phyloP scores from a whole-genome alignment of 2,329 filamentous ascomycete species.

The Daldinia sp. region DNA sequence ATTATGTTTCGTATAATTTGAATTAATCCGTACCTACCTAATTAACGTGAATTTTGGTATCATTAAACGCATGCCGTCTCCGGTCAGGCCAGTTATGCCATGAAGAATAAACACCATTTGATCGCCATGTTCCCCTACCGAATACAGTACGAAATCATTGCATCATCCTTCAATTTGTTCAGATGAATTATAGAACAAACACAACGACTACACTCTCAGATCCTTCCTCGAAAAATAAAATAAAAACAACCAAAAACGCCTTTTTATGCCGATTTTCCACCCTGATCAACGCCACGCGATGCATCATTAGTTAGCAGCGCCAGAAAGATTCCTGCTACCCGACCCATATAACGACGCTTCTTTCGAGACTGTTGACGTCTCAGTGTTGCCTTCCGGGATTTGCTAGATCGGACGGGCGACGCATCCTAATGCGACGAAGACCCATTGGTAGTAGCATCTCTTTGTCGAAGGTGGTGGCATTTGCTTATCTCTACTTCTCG shows the following conservation, averaged over 20 bases:
- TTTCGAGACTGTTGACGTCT: background rate
- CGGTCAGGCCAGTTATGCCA: background rate
- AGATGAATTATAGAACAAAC: background rate
- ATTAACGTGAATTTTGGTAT: constrained; percentile 1
- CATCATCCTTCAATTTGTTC: background rate
- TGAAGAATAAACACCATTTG: background rate
- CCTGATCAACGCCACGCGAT: constrained; percentile 25
- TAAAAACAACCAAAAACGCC: constrained; percentile 2
- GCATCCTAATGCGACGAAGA: constrained; percentile 35
- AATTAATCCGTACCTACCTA: background rate
- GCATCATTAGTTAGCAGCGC: constrained; percentile 11
- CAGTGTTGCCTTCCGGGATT: background rate
- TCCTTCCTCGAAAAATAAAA: background rate
- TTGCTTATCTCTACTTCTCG: constrained; percentile 28
- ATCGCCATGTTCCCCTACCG: background rate
- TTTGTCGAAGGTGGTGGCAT: constrained; percentile 35
- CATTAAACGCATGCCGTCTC: background rate
- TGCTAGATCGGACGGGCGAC: constrained; percentile 3
- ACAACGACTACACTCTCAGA: background rate
- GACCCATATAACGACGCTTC: background rate
- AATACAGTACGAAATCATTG: background rate
- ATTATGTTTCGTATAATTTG: background rate
- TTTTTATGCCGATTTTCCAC: constrained; percentile 22
- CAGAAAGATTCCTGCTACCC: background rate
- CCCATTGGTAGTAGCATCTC: constrained; percentile 30